Evolutionary conservation across 257 asterid species (phyloP).

Genomic region (Eucommia ulmoides): DNA sequence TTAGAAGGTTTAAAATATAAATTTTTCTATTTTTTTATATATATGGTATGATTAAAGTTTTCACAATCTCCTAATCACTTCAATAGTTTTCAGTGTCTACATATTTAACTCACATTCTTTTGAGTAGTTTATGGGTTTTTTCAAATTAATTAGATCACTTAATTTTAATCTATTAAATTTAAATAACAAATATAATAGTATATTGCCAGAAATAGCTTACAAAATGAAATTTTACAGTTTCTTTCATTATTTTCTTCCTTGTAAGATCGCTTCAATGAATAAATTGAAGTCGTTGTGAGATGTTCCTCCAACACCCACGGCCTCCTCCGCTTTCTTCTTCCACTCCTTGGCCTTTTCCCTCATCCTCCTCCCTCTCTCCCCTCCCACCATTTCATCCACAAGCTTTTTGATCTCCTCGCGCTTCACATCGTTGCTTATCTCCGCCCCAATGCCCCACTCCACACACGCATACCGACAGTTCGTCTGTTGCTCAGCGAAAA

Average conservation of each 20-base stretch:
- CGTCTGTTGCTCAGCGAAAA: conserved; percentile 42
- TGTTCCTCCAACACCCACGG: conserved; percentile 25
- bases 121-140: too few species aligned
- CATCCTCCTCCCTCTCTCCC: conserved; percentile 30
- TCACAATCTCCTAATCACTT: too few species aligned
- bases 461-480: conserved; percentile 32
- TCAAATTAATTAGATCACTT: too few species aligned
- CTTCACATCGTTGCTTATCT: conserved; percentile 30
- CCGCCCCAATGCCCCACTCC: conserved; percentile 42
- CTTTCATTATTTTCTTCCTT: background rate
- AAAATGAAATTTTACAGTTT: too few species aligned
- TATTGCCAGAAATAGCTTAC: too few species aligned
- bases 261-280: conserved; percentile 21
- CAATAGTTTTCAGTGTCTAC: too few species aligned
- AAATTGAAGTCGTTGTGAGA: conserved; percentile 24
- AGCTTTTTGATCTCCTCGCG: conserved; percentile 25
- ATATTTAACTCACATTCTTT: too few species aligned
- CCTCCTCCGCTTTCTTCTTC: conserved; percentile 34
- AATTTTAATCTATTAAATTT: too few species aligned
- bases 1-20: too few species aligned
- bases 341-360: conserved; percentile 37
- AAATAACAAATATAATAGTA: background rate
- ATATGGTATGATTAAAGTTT: too few species aligned
- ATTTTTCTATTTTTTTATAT: too few species aligned
- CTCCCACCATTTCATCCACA: conserved; percentile 29